Base-by-base conservation (phyloP, 768 basidiomycete species). In the Lentinula raphanica region DNA sequence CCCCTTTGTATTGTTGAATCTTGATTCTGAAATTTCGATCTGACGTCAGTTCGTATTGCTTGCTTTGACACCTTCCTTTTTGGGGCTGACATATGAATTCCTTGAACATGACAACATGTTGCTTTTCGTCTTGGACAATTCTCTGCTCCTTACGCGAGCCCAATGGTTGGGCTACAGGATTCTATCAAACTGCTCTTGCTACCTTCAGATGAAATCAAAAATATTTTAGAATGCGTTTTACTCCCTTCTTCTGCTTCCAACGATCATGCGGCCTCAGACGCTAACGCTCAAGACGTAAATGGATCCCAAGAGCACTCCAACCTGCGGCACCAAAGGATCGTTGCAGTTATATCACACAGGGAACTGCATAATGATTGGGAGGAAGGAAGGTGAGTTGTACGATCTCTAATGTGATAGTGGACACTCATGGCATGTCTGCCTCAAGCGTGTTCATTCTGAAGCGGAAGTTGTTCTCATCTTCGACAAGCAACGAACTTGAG, bases 341-440 rank as follows among this genome's bases (percentile, higher is more conserved):
- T 84, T 45, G 83, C 79, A 8, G 72, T 86, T 15, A 69, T 86
- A 21, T 71, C 76, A 1, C 85, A 84, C 60, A 76, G 69, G 59
- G 71, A 75, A 62, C 67, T 72, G 53, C 69, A 69, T 63, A 69
- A 71, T 50, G 68, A 71, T 19, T 69, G 69, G n/a, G 83, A 85
- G 60, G 76, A 84, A 65, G 85, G 80, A 60, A 76, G 82, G 84
- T 84, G 57, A 40, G 76, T 69, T n/a, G 45, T 55, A n/a, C n/a
- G 40, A 15, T 45, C 19, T 25, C 44, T 38, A 49, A 60, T 60
- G 17, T 21, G 19, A 13, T 51, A 7, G 17, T 11, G 1, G 5
- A 25, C 3, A 32, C 17, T 23, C 2, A 29, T 8, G 27, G 5
- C n/a, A 17, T 46, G 8, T 63, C 61, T 58, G 17, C 32, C 48